Percentiles rank a stretch among this genome's conserved stretches.
phyloP scores from a whole-genome alignment of 2,329 filamentous ascomycete species.

The Pseudocercospora vitis region DNA sequence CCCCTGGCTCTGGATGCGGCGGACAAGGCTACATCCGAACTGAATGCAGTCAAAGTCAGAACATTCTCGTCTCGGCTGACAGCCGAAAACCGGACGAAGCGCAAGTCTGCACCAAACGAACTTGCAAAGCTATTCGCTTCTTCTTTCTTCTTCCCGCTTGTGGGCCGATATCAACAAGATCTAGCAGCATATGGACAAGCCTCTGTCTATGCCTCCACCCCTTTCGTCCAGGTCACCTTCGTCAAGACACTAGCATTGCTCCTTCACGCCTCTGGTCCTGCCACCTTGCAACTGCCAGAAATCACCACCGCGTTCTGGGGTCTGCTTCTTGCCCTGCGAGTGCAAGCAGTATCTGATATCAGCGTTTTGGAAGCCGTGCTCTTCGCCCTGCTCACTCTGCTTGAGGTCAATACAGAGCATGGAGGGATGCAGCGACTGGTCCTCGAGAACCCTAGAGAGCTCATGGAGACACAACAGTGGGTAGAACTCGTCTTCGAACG shows the following conservation, averaged over 20 bases:
- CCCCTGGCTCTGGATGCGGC: constrained; percentile 81
- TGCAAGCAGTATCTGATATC: constrained; percentile 43
- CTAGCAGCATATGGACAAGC: constrained; percentile 35
- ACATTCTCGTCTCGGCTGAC: constrained; percentile 80
- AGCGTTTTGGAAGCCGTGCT: constrained; percentile 73
- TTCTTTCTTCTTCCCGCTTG: constrained; percentile 83
- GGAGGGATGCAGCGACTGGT: constrained; percentile 69
- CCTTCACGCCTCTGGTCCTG: constrained; percentile 78
- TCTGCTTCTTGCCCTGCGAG: constrained; percentile 71
- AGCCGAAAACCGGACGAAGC: constrained; percentile 55
- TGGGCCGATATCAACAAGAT: constrained; percentile 60
- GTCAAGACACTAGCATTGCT: constrained; percentile 83
- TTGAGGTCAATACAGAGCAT: constrained; percentile 69
- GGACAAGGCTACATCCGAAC: constrained; percentile 73
- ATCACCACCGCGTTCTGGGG: constrained; percentile 84
- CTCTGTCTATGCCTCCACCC: constrained; percentile 66
- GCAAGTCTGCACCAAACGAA: constrained; percentile 67
- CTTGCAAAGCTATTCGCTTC: constrained; percentile 73
- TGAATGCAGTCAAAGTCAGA: constrained; percentile 77
- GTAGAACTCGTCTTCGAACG: constrained; percentile 70
- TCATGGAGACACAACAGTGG: constrained; percentile 89
- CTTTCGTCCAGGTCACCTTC: constrained; percentile 74
- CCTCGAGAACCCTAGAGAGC: constrained; percentile 68
- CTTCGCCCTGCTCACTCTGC: constrained; percentile 72
- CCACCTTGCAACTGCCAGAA: constrained; percentile 70